Percentiles rank a stretch among this genome's conserved stretches.
phyloP scores from a whole-genome alignment of 805 yeast species.

The Komagataella pseudopastoris region DNA sequence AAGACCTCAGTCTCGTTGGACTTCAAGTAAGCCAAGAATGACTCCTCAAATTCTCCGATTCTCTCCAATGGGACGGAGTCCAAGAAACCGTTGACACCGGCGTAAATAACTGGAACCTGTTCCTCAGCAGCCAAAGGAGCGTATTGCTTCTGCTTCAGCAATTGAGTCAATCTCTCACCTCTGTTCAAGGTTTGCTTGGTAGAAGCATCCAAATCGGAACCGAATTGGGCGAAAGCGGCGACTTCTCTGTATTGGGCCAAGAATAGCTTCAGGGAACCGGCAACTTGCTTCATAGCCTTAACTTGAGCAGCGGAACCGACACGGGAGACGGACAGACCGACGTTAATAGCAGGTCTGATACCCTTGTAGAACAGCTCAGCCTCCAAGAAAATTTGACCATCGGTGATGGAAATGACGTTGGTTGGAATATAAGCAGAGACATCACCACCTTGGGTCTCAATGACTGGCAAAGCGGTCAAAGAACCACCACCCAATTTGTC shows the following conservation, averaged over 20 bases:
- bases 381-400: constrained; percentile 97
- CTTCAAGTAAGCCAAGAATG: constrained; percentile 86
- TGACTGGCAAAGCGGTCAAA: constrained; percentile 89
- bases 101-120: constrained; percentile 96
- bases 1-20: constrained; percentile 79
- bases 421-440: constrained; percentile 97
- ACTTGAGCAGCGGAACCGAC: constrained; percentile 99
- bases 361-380: constrained; percentile 99
- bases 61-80: constrained; percentile 76
- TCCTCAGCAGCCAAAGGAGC: constrained; percentile 96
- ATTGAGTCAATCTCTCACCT: constrained; percentile 99
- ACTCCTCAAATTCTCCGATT: constrained; percentile 82
- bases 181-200: constrained; percentile 97
- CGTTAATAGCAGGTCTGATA: constrained; percentile 99
- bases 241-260: constrained; percentile 99
- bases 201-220: constrained; percentile 99
- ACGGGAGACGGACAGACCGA: constrained; percentile 99
- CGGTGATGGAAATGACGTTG: constrained; percentile 93
- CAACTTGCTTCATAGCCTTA: constrained; percentile 99
- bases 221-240: constrained; percentile 99
- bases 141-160: constrained; percentile 96
- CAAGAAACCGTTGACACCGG: constrained; percentile 99
- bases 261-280: constrained; percentile 99
- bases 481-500: constrained; percentile 86
- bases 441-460: constrained; percentile 99